Evolutionary conservation across 106 monocot genomes (phyloP), one percentile per base, ranked within the genome.

Genomic region (Allium fistulosum): DNA sequence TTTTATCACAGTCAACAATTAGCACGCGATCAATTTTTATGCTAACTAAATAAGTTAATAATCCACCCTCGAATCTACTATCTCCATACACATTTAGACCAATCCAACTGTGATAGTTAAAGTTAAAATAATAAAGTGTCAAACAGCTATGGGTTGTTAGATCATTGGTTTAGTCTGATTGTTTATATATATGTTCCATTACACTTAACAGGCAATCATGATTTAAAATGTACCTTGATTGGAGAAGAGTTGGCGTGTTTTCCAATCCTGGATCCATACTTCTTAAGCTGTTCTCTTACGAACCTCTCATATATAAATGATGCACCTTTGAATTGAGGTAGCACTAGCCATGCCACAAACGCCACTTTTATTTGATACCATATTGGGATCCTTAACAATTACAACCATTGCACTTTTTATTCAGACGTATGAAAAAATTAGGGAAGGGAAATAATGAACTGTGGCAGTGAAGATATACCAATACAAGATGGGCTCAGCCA

Each of bases 311-410:
- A 96, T 47, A 96, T 78, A 74, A 86, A 96, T 22, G 91, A 68
- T 5, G 86, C 96, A 14, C 96, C 96, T 60, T 76, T 80, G 86
- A 97, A 97, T 63, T 97, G 96, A 46, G 96, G 96, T 8, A 92
- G 80, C 51, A 97, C 92, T 48, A 97, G 48, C 96, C 96, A 97
- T 15, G 88, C 84, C 55, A 86, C 82, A 62, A 92, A 67, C 9
- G 64, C 67, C 64, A 96, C 53, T 77, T 96, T 96, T 47, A 92
- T 56, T 14, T 69, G 80, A 58, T 92, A 86, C 92, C 92, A 97
- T 58, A 97, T 70, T 0, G 92, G 89, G 37, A 92, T 81, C 92
- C 92, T 92, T 63, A 37, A 84, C 26, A 37, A 37, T 37, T 5
- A 37, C 37, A 37, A 37, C 37, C 37, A 5, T 37, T 37, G 37